Percentiles rank a stretch among this genome's conserved stretches.
Conservation (phyloP, 352 stramenopile species). For the Blastocystis sp. region DNA sequence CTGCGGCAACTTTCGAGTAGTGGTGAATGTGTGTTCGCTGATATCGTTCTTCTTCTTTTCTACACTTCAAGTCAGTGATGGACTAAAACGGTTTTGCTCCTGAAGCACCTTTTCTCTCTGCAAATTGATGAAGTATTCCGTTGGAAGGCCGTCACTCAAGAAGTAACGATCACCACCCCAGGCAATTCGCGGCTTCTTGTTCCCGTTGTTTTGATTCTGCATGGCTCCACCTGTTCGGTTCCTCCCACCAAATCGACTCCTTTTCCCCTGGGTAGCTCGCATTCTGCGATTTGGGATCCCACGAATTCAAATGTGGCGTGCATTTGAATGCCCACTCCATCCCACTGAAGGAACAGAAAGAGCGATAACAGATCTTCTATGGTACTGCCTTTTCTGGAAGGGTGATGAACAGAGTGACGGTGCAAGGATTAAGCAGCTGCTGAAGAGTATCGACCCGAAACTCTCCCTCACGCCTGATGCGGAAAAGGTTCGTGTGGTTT, state of each 20-base stretch:
- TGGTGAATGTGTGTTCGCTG: neutral
- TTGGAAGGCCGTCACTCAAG: slow-evolving; percentile 29
- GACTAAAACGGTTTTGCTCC: neutral
- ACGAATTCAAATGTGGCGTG: too few species aligned
- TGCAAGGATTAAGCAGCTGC: slow-evolving; percentile 6
- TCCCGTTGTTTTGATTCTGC: neutral
- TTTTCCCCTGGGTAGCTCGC: too few species aligned
- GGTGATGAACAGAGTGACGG: slow-evolving; percentile 27
- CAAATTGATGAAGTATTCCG: slow-evolving; percentile 49
- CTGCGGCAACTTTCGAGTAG: neutral
- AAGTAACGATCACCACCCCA: slow-evolving; percentile 53
- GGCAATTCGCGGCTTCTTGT: slow-evolving; percentile 3
- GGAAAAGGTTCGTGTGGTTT: slow-evolving; percentile 5
- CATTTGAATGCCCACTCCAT: too few species aligned
- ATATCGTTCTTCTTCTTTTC: neutral
- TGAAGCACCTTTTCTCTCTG: slow-evolving; percentile 47
- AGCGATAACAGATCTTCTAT: too few species aligned
- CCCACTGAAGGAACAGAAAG: too few species aligned
- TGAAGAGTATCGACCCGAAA: slow-evolving; percentile 55
- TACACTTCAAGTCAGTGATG: neutral
- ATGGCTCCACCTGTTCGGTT: neutral
- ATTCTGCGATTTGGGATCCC: too few species aligned
- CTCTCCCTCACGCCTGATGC: slow-evolving; percentile 23
- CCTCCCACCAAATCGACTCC: too few species aligned
- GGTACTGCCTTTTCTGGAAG: too few species aligned